A percentile compares a stretch with the other conserved stretches of the same genome.
These are phyloP conservation scores for Xylaria sp. DNA, from an alignment of 2,329 filamentous ascomycete species.

Conservation along the genomic window DNA sequence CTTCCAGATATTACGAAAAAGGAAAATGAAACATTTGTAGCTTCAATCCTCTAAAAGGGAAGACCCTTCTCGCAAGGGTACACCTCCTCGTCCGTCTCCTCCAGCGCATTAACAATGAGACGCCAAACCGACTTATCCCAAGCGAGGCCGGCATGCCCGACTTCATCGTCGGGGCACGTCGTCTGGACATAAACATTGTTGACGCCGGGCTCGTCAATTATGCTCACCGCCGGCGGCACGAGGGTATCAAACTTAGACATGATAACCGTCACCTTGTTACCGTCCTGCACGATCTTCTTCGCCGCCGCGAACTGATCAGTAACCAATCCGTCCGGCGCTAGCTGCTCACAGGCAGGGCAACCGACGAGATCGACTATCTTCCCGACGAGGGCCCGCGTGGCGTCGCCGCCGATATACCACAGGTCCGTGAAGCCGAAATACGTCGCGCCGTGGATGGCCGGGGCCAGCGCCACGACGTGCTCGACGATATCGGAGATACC, in stretches of 20 bases:
- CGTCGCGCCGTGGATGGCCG: slow-evolving; percentile 44
- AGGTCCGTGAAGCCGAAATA: slow-evolving; percentile 46
- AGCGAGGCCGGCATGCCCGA: slow-evolving; percentile 43
- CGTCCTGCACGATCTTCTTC: slow-evolving; percentile 39
- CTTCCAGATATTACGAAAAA: background rate
- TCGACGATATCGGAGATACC: slow-evolving; percentile 43
- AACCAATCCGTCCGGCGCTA: slow-evolving; percentile 42
- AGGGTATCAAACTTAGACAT: slow-evolving; percentile 42
- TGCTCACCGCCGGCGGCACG: slow-evolving; percentile 40
- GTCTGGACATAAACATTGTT: slow-evolving; percentile 43
- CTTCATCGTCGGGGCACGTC: slow-evolving; percentile 43
- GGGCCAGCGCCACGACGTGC: slow-evolving; percentile 42
- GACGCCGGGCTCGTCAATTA: slow-evolving; percentile 41
- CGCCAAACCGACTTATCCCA: slow-evolving; percentile 46
- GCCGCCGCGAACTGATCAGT: slow-evolving; percentile 37
- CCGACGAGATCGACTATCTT: slow-evolving; percentile 37
- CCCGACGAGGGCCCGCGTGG: slow-evolving; percentile 39
- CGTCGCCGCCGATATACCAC: slow-evolving; percentile 43
- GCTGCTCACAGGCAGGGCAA: slow-evolving; percentile 45
- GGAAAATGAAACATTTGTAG: background rate
- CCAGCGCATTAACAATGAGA: slow-evolving; percentile 43
- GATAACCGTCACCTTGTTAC: slow-evolving; percentile 45
- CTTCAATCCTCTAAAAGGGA: slow-evolving; percentile 8
- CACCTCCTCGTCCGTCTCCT: slow-evolving; percentile 43
- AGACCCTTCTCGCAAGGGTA: slow-evolving; percentile 43